Percentiles rank a stretch among this genome's conserved stretches.
Evolutionary conservation across 2,329 filamentous ascomycete genomes (phyloP).

Genomic region (Trichoderma guizhouense): DNA sequence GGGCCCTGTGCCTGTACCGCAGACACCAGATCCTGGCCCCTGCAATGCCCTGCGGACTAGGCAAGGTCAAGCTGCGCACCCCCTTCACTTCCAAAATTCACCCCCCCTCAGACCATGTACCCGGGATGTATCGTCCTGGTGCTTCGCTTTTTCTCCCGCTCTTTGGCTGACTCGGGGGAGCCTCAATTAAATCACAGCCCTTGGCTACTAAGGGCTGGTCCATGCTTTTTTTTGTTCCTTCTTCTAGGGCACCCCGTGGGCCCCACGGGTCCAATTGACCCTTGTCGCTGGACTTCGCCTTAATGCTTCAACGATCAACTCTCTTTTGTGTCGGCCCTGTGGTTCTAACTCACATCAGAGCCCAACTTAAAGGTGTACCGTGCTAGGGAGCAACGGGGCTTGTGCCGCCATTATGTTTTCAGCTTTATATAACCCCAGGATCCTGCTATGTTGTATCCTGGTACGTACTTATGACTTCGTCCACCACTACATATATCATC

Average conservation of each 20-base stretch:
- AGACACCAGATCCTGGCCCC: constrained; percentile 5
- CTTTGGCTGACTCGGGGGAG: constrained; percentile 12
- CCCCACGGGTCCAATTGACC: constrained; percentile 23
- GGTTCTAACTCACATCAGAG: constrained; percentile 32
- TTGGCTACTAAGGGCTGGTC: constrained; percentile 7
- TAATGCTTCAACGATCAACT: constrained; percentile 18
- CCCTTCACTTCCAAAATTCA: background rate
- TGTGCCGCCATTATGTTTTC: constrained; percentile 19
- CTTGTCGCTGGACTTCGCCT: constrained; percentile 21
- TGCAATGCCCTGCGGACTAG: constrained; percentile 3
- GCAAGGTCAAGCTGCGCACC: background rate
- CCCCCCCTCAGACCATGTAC: background rate
- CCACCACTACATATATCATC: constrained; percentile 32
- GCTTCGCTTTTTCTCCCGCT: background rate
- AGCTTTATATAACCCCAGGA: constrained; percentile 11
- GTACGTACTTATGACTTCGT: background rate
- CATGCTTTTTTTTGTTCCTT: background rate
- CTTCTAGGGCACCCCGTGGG: background rate
- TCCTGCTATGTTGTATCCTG: background rate
- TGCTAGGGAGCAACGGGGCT: constrained; percentile 24
- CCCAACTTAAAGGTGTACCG: constrained; percentile 33
- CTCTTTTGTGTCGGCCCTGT: constrained; percentile 8
- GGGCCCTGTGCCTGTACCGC: background rate
- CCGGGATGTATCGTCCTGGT: background rate
- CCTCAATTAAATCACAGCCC: background rate